phyloP scores from a whole-genome alignment of 1,284 basidiomycete species.

The Microbotryomycetes sp. region DNA sequence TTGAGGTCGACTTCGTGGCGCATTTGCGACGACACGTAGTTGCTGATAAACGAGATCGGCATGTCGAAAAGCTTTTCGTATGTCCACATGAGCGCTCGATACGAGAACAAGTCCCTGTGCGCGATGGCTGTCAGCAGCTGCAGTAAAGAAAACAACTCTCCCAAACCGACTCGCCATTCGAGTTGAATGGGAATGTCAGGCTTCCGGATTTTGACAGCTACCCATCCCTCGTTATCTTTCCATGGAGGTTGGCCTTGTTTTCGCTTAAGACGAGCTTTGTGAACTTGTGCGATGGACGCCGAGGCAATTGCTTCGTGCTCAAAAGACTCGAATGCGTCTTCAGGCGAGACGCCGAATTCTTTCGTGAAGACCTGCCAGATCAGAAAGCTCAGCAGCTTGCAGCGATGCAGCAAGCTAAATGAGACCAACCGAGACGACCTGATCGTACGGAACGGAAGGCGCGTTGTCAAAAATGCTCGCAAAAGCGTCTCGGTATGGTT shows the following conservation, averaged over 20 bases:
- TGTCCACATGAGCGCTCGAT: conserved; percentile 36
- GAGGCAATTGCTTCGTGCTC: conserved; percentile 67
- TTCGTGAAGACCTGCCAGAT: conserved; percentile 54
- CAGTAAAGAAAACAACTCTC: neutral
- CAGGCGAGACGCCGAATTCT: conserved; percentile 61
- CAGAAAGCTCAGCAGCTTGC: neutral
- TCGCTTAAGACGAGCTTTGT: conserved; percentile 60
- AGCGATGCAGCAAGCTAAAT: neutral
- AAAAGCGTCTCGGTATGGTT: conserved; percentile 67
- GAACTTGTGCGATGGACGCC: conserved; percentile 84
- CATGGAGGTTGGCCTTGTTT: conserved; percentile 33
- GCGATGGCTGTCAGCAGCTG: too few species aligned
- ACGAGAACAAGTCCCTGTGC: conserved; percentile 54
- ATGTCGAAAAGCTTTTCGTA: conserved; percentile 54
- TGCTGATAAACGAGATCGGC: conserved; percentile 65
- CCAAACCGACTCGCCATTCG: conserved; percentile 45
- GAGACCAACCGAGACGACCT: conserved; percentile 44
- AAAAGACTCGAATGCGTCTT: conserved; percentile 68
- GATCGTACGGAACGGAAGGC: conserved; percentile 66
- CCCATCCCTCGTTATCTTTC: conserved; percentile 49
- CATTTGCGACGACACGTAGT: conserved; percentile 72
- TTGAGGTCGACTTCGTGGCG: conserved; percentile 72
- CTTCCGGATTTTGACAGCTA: conserved; percentile 89
- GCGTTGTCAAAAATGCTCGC: conserved; percentile 75
- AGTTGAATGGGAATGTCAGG: conserved; percentile 76